Base-by-base conservation (phyloP, 257 asterid genomes). In the Solanum sejunctum region DNA sequence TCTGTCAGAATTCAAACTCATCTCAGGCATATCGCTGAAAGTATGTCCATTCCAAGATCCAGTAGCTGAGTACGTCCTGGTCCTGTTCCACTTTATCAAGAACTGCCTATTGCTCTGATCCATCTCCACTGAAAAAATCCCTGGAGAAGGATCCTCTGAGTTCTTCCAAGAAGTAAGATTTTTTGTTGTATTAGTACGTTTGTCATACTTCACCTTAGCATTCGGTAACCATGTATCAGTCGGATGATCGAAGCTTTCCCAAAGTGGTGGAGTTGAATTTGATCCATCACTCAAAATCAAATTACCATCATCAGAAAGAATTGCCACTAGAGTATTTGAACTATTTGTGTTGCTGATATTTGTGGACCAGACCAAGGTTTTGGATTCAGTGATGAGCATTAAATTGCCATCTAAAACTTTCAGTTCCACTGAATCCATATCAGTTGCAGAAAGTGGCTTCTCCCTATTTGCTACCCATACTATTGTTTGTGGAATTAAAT, bases 1-100 rank as follows among this genome's bases (percentile, higher is more conserved):
- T 21, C 83, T 87, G 11, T 49, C 41, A 70, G 85, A 84, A 86
- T 91, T 88, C 87, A 86, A 82, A 52, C 89, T 85, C 92, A 92
- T 90, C 54, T 91, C 93, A 56, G 95, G 89, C 12, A 82, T 28
- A 11, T 13, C 43, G 26, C 47, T 72, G 83, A 84, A 87, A 36
- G 55, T 60, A 12, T 7, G 52, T 23, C 84, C 86, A 12, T 81
- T 72, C 87, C 86, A 84, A 55, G 67, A 39, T 54, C 89, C 88
- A 32, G 79, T 82, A 12, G 32, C 72, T 80, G 82, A 75, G 21
- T 82, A 87, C 60, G 9, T 12, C 26, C 13, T 39, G 13, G 88
- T 81, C 28, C 85, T 21, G 43, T 87, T 87, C 89, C 89, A 85
- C 47, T 52, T 49, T 23, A 84, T 5, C 13, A 84, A 21, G 49